Conservation (phyloP, 2,329 filamentous ascomycete species). For the Ceratocystis cacaofunesta region DNA sequence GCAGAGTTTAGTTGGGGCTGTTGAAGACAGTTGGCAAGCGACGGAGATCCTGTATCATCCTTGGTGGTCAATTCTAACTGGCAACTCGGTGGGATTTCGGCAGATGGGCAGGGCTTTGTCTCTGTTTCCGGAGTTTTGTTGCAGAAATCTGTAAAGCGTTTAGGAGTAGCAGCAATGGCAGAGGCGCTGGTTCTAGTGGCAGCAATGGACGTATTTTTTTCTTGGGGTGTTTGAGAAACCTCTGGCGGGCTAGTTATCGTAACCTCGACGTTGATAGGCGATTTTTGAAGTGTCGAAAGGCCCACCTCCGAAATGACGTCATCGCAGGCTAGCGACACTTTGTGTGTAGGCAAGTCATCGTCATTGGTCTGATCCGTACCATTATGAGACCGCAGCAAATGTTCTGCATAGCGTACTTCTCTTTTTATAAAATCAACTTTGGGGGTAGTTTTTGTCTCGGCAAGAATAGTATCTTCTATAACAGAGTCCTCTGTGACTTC, state of each 20-base stretch:
- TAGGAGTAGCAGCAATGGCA: neutral
- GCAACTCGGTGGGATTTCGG: neutral
- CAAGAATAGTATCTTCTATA: conserved; percentile 12
- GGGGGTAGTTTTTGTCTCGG: neutral
- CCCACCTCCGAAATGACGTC: conserved; percentile 3
- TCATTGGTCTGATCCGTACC: neutral
- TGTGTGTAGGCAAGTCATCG: neutral
- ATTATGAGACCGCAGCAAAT: neutral
- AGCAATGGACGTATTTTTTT: neutral
- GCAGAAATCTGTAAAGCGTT: neutral
- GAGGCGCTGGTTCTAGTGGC: neutral
- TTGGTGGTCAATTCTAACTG: neutral
- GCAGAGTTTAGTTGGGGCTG: neutral
- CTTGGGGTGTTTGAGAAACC: neutral
- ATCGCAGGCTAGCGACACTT: neutral
- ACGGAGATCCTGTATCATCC: neutral
- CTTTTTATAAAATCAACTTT: neutral
- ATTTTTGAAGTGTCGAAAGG: neutral
- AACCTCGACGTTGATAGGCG: neutral
- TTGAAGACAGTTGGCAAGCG: neutral
- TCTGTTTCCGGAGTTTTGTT: neutral
- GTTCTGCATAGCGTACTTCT: neutral
- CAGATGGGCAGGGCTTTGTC: neutral
- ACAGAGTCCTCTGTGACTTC: conserved; percentile 1
- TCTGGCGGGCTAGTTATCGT: neutral